A percentile compares a stretch with the other conserved stretches of the same genome.
These are phyloP conservation scores for Xerocomellus chrysenteron DNA, from an alignment of 768 basidiomycete genomes.

Conservation along the genomic window DNA sequence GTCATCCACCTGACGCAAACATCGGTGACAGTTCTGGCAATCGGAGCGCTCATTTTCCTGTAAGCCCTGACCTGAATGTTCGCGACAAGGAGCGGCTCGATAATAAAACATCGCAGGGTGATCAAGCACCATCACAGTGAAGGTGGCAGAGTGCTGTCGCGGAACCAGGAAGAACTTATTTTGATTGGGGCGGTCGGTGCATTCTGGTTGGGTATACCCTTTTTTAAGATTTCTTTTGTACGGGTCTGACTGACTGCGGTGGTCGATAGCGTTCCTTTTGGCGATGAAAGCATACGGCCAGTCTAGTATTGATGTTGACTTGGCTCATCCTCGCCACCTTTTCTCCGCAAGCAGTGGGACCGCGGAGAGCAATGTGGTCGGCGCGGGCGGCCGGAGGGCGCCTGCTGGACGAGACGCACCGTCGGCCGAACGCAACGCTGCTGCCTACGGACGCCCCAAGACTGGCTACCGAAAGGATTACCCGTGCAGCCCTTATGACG, in stretches of 20 bases:
- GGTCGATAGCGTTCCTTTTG: conserved; percentile 39
- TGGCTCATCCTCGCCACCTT: conserved; percentile 30
- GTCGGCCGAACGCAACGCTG: conserved; percentile 30
- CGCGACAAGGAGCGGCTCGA: background rate
- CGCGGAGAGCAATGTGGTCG: conserved; percentile 35
- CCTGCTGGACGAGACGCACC: conserved; percentile 21
- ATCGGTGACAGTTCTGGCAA: conserved; percentile 67
- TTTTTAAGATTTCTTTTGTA: background rate
- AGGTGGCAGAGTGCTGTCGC: conserved; percentile 58
- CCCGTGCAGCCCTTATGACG: conserved; percentile 58
- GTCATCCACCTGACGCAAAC: conserved; percentile 69
- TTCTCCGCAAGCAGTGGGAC: conserved; percentile 36
- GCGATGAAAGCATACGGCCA: conserved; percentile 41
- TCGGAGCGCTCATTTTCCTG: conserved; percentile 65
- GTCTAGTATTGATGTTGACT: conserved; percentile 27
- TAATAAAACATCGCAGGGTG: conserved; percentile 42
- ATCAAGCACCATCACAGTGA: conserved; percentile 57
- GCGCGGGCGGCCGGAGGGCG: conserved; percentile 31
- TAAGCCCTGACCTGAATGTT: conserved; percentile 35
- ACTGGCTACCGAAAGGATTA: conserved; percentile 41
- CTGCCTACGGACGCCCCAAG: conserved; percentile 28
- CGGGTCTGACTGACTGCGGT: conserved; percentile 3
- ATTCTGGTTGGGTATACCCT: conserved; percentile 69
- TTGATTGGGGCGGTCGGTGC: conserved; percentile 70
- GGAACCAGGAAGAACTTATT: conserved; percentile 70